These are phyloP conservation scores for Didymella segeticola DNA, from an alignment of 2,329 filamentous ascomycete species.

Conservation along the genomic window DNA sequence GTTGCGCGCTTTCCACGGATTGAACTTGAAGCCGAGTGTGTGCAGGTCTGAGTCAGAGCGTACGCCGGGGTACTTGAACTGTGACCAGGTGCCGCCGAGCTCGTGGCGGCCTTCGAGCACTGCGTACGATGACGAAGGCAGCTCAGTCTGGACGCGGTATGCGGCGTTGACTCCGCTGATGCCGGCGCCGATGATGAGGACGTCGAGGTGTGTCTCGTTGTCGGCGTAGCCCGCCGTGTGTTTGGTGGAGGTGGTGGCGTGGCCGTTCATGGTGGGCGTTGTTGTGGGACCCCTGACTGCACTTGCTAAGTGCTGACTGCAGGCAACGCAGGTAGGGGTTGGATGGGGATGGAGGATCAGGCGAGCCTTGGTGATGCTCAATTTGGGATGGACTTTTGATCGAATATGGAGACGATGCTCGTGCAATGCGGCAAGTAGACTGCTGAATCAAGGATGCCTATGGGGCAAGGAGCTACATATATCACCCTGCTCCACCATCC, in stretches of 20 bases:
- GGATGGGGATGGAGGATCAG: not conserved
- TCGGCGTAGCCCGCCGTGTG: slow-evolving; percentile 20
- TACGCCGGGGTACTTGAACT: slow-evolving; percentile 79
- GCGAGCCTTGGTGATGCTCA: not conserved
- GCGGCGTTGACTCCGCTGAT: slow-evolving; percentile 78
- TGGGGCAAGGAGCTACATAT: not conserved
- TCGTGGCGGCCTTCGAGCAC: slow-evolving; percentile 71
- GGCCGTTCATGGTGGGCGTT: slow-evolving; percentile 29
- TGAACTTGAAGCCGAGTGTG: slow-evolving; percentile 69
- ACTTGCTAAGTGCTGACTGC: slow-evolving; percentile 13
- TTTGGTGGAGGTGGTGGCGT: slow-evolving; percentile 14
- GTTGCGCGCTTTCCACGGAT: slow-evolving; percentile 66
- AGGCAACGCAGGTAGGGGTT: not conserved
- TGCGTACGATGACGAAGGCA: slow-evolving; percentile 65
- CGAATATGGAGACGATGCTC: not conserved
- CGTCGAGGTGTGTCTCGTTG: slow-evolving; percentile 43
- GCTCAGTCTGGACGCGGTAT: slow-evolving; percentile 69
- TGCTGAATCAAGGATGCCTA: not conserved
- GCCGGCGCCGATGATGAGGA: slow-evolving; percentile 73
- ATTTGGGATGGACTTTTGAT: not conserved
- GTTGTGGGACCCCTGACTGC: not conserved
- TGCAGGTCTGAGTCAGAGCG: slow-evolving; percentile 58
- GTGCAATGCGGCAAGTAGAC: not conserved
- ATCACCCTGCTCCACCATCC: not conserved
- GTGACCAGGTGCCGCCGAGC: slow-evolving; percentile 79